Percentiles rank a stretch among this genome's conserved stretches.
Conservation (phyloP, 805 yeast genomes). For the Priceomyces haplophilus region DNA sequence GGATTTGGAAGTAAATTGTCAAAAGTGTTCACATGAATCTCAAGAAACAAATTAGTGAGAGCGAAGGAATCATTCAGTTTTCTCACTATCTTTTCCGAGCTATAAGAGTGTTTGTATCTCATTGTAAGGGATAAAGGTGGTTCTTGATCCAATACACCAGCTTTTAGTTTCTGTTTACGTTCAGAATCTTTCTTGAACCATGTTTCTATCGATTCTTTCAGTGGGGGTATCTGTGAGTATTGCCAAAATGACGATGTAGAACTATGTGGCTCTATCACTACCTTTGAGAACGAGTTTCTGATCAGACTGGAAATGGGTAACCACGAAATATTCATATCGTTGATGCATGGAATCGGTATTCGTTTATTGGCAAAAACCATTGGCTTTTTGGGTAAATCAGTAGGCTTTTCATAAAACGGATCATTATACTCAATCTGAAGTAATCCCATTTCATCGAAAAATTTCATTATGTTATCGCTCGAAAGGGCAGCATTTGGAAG, state of each 20-base stretch:
- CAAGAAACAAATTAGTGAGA: slow-evolving; percentile 61
- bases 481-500: slow-evolving; percentile 17
- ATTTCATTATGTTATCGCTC: slow-evolving; percentile 13
- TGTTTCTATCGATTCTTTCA: slow-evolving; percentile 29
- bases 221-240: slow-evolving; percentile 50
- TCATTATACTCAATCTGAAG: slow-evolving; percentile 54
- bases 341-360: slow-evolving; percentile 40
- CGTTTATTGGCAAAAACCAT: slow-evolving; percentile 67
- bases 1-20: slow-evolving; percentile 63
- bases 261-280: no score
- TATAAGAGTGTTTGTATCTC: slow-evolving; percentile 39
- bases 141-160: slow-evolving; percentile 50
- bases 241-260: slow-evolving; percentile 34
- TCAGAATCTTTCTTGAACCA: slow-evolving; percentile 28
- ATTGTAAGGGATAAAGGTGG: slow-evolving; percentile 40
- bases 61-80: slow-evolving; percentile 41
- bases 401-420: slow-evolving; percentile 57
- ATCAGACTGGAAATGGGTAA: slow-evolving; percentile 7
- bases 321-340: slow-evolving; percentile 22
- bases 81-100: slow-evolving; percentile 28
- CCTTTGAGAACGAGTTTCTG: neutral
- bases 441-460: slow-evolving; percentile 44
- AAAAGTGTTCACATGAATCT: slow-evolving; percentile 62
- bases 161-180: slow-evolving; percentile 8
- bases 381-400: slow-evolving; percentile 54